phyloP scores from a whole-genome alignment of 352 stramenopile species.

The Achlya hypogyna region DNA sequence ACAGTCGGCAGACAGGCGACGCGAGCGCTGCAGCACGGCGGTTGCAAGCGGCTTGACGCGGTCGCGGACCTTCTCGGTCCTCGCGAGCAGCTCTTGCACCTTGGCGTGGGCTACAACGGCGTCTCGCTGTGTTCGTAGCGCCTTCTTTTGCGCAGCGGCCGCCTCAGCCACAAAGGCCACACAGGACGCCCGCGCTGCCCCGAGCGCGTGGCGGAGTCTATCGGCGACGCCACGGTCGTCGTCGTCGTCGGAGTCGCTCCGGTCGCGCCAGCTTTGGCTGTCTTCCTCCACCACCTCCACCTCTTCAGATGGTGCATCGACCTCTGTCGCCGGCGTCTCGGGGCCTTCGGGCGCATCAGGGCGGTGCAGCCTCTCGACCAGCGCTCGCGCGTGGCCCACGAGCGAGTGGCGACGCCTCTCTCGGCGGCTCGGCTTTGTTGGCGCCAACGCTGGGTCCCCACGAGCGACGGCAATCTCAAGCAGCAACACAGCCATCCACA shows the following conservation, averaged over 20 bases:
- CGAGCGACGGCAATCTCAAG: constrained; percentile 1
- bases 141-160: too few species aligned
- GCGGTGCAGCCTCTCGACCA: constrained; percentile 7
- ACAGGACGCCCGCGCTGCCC: not conserved
- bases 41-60: not conserved
- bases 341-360: not conserved
- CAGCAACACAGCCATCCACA: constrained; percentile 13
- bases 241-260: not conserved
- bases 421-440: not conserved
- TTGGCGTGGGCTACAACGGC: not conserved
- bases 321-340: not conserved
- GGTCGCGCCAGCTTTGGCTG: not conserved
- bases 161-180: not conserved
- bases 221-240: not conserved
- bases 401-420: constrained; percentile 4
- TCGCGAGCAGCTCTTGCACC: not conserved
- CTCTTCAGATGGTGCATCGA: not conserved
- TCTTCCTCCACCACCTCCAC: not conserved
- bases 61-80: not conserved
- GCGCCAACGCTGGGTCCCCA: not conserved
- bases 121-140: not conserved
- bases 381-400: not conserved
- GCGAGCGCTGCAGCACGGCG: not conserved
- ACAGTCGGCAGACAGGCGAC: not conserved
- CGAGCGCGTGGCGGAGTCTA: not conserved